Percentiles rank a stretch among this genome's conserved stretches.
Evolutionary conservation across 164 flowering plant species (phyloP).

Genomic region (Euptelea pleiosperma): DNA sequence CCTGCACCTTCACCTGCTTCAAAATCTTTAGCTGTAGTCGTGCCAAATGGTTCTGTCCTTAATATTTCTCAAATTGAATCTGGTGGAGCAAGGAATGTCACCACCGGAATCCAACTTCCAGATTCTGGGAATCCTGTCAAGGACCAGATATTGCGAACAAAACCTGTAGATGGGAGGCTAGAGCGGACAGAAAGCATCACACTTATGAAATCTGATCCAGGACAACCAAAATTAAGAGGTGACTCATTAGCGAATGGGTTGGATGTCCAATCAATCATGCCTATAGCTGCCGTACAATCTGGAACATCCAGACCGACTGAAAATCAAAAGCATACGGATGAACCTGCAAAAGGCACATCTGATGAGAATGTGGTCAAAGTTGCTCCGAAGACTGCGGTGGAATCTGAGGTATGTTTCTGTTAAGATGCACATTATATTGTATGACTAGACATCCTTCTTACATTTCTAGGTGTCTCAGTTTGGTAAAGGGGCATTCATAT

Average conservation of each 20-base stretch:
- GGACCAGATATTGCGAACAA: slow-evolving; percentile 46
- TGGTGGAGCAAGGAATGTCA: slow-evolving; percentile 32
- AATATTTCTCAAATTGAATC: slow-evolving; percentile 47
- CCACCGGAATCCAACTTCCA: slow-evolving; percentile 23
- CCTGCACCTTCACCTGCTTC: slow-evolving; percentile 57
- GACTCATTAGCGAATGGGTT: slow-evolving; percentile 40
- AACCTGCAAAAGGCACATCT: slow-evolving; percentile 32
- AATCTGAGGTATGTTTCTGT: slow-evolving; percentile 62
- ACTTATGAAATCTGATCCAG: slow-evolving; percentile 44
- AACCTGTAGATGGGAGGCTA: slow-evolving; percentile 52
- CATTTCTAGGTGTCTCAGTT: no score
- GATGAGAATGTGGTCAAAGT: slow-evolving; percentile 58
- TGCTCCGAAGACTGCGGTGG: slow-evolving; percentile 39
- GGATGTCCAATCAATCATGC: slow-evolving; percentile 36
- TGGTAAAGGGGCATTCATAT: no score
- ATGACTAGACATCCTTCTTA: background rate
- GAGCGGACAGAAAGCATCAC: slow-evolving; percentile 50
- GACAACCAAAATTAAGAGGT: slow-evolving; percentile 48
- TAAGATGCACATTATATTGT: background rate
- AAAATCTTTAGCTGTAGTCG: slow-evolving; percentile 41
- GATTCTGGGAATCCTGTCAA: slow-evolving; percentile 48
- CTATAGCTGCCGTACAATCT: slow-evolving; percentile 29
- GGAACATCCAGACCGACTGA: slow-evolving; percentile 41
- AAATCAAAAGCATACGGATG: slow-evolving; percentile 53
- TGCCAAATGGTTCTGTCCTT: slow-evolving; percentile 44